A percentile compares a stretch with the other conserved stretches of the same genome.
phyloP scores from a whole-genome alignment of 1,284 basidiomycete genomes.

The Tylopilus sp. region DNA sequence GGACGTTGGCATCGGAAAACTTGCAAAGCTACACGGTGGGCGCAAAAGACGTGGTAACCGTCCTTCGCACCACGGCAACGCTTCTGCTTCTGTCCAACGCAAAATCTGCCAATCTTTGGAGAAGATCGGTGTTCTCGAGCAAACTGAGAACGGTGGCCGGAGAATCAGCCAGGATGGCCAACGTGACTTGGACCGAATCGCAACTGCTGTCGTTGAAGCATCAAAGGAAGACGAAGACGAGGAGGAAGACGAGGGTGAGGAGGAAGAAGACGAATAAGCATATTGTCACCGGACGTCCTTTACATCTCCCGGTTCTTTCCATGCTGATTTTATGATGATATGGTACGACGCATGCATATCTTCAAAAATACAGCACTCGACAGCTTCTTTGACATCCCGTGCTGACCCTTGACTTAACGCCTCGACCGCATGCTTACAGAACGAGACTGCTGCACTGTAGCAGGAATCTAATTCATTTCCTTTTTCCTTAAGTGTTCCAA shows the following conservation, averaged over 20 bases:
- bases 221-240: conserved; percentile 82
- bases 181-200: conserved; percentile 98
- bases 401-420: neutral
- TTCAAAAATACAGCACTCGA: conserved; percentile 32
- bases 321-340: conserved; percentile 34
- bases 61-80: conserved; percentile 90
- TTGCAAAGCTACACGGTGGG: conserved; percentile 96
- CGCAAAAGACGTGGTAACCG: conserved; percentile 94
- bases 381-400: conserved; percentile 8
- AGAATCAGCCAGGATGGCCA: conserved; percentile 97
- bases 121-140: conserved; percentile 98
- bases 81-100: conserved; percentile 85
- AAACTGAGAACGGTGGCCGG: conserved; percentile 90
- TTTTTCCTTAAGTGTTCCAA: neutral
- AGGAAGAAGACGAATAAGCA: conserved; percentile 50
- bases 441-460: neutral
- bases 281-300: conserved; percentile 24
- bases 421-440: neutral
- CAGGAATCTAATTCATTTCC: neutral
- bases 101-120: conserved; percentile 95
- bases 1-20: conserved; percentile 94
- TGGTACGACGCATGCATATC: conserved; percentile 44
- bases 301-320: conserved; percentile 20
- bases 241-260: conserved; percentile 82
- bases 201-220: conserved; percentile 91